Conservation (phyloP, 1,284 basidiomycete genomes). For the Cutaneotrichosporon spelunceum region DNA sequence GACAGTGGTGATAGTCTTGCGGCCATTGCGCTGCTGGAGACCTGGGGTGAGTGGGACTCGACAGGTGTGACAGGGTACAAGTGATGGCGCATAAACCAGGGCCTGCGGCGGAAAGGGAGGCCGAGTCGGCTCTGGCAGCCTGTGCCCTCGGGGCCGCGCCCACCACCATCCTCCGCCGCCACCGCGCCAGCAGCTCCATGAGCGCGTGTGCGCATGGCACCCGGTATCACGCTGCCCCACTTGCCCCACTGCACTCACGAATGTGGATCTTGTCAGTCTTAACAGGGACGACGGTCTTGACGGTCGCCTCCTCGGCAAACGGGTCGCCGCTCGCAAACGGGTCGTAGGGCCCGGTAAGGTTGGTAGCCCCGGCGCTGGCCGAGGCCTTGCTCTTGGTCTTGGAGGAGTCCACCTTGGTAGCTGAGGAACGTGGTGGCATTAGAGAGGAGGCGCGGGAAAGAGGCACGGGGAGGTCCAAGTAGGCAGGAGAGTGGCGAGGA, state of each 20-base stretch:
- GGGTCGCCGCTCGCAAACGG: constrained; percentile 79
- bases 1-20: constrained; percentile 97
- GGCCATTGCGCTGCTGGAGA: constrained; percentile 98
- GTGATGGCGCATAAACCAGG: neutral
- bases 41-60: constrained; percentile 34
- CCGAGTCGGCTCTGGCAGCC: too few species aligned
- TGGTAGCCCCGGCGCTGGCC: constrained; percentile 51
- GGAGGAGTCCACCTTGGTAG: constrained; percentile 51
- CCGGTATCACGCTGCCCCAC: neutral
- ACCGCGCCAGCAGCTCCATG: neutral
- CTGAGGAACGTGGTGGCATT: constrained; percentile 15
- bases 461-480: neutral
- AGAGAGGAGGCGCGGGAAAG: neutral
- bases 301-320: constrained; percentile 55
- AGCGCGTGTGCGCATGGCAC: too few species aligned
- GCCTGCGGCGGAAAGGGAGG: neutral
- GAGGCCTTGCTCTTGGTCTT: constrained; percentile 45
- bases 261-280: constrained; percentile 83
- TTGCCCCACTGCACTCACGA: constrained; percentile 53
- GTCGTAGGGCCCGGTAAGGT: constrained; percentile 63
- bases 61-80: neutral
- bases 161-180: neutral
- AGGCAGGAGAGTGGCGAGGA: neutral
- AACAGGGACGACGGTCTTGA: constrained; percentile 52
- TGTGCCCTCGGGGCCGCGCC: neutral